Conservation (phyloP, 768 basidiomycete species). For the Auricularia sp. region DNA sequence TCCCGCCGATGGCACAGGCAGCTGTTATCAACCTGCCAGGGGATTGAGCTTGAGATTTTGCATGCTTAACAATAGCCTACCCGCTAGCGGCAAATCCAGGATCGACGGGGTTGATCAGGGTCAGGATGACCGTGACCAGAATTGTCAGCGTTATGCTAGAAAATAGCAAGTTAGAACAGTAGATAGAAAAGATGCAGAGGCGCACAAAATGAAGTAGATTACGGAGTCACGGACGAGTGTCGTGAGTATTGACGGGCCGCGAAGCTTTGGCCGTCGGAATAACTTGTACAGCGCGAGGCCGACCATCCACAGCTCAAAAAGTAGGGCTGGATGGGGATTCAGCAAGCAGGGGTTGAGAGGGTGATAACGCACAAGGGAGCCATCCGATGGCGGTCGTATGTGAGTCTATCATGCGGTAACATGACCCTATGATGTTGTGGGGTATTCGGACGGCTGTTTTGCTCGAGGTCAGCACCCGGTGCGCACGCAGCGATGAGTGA, state of each 20-base stretch:
- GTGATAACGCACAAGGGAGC: background rate
- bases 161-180: background rate
- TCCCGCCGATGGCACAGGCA: background rate
- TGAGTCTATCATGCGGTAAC: background rate
- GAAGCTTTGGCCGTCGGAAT: background rate
- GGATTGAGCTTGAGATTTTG: background rate
- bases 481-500: background rate
- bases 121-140: background rate
- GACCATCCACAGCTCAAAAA: background rate
- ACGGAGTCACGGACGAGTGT: background rate
- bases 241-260: background rate
- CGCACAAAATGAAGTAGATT: background rate
- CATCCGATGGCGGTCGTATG: background rate
- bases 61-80: background rate
- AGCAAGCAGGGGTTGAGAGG: too few relatives aligned
- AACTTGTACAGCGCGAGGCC: background rate
- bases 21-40: background rate
- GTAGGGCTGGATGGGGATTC: background rate
- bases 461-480: background rate
- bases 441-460: background rate
- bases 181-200: background rate
- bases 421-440: background rate
- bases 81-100: background rate
- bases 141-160: background rate
- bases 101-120: background rate